A percentile compares a stretch with the other conserved stretches of the same genome.
These are phyloP conservation scores for Lagenidium sp. DNA, from an alignment of 352 stramenopile genomes.

Conservation along the genomic window DNA sequence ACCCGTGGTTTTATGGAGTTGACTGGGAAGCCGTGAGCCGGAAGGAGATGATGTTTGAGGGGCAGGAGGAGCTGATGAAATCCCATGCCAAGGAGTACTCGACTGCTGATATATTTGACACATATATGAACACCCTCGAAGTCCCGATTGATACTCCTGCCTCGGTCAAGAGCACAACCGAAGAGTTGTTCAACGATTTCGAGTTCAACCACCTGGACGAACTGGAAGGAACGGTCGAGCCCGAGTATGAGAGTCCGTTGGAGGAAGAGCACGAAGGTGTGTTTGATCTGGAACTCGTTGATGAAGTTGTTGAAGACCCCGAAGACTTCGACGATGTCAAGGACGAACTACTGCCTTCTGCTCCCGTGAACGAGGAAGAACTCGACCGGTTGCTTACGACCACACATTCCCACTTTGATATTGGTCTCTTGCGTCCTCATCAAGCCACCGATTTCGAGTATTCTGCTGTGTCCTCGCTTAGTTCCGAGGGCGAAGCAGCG, in stretches of 20 bases:
- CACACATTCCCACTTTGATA: constrained; percentile 59
- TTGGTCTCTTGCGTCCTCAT: constrained; percentile 57
- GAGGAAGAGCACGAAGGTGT: constrained; percentile 24
- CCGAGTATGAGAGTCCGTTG: constrained; percentile 24
- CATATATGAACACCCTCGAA: constrained; percentile 83
- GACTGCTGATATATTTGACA: constrained; percentile 77
- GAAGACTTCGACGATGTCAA: constrained; percentile 9
- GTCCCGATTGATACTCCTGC: constrained; percentile 76
- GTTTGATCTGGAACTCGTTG: constrained; percentile 17
- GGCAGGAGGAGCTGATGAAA: constrained; percentile 72
- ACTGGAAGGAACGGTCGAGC: constrained; percentile 17
- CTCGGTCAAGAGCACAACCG: constrained; percentile 60
- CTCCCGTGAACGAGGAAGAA: constrained; percentile 5
- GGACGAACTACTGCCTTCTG: constrained; percentile 4
- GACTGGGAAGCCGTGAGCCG: constrained; percentile 76
- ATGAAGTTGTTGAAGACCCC: constrained; percentile 12
- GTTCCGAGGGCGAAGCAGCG: constrained; percentile 18
- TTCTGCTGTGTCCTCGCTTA: constrained; percentile 51
- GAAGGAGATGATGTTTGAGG: constrained; percentile 51
- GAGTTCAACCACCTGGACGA: constrained; percentile 80
- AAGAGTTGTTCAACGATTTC: constrained; percentile 75
- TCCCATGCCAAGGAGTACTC: constrained; percentile 74
- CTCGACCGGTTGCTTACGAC: constrained; percentile 18
- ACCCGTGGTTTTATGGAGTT: constrained; percentile 84
- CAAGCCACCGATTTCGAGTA: constrained; percentile 58